Conservation (phyloP, 2,329 filamentous ascomycete species). For the Leptographium flavum region DNA sequence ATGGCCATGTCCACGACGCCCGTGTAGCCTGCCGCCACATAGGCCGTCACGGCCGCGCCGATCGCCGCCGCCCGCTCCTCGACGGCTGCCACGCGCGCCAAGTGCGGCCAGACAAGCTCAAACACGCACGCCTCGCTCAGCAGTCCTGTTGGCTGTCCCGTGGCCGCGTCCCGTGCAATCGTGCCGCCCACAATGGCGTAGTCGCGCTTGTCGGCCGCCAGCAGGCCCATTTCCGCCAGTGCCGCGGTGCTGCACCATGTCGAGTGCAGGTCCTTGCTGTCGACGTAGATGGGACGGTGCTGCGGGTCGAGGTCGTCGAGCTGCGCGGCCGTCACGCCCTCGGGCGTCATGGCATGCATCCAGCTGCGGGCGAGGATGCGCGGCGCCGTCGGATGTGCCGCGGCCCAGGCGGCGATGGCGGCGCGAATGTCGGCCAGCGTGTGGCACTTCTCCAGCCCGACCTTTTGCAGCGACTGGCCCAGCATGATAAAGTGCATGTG, state of each 20-base stretch:
- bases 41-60: slow-evolving; percentile 29
- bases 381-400: slow-evolving; percentile 25
- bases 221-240: slow-evolving; percentile 32
- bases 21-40: slow-evolving; percentile 36
- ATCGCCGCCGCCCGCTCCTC: slow-evolving; percentile 33
- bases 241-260: slow-evolving; percentile 41
- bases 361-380: slow-evolving; percentile 38
- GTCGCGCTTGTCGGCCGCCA: slow-evolving; percentile 16
- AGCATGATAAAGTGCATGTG: slow-evolving; percentile 43
- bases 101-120: slow-evolving; percentile 38
- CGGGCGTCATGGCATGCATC: slow-evolving; percentile 41
- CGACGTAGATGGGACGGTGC: slow-evolving; percentile 33
- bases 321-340: slow-evolving; percentile 31
- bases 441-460: slow-evolving; percentile 30
- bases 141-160: slow-evolving; percentile 33
- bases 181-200: slow-evolving; percentile 27
- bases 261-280: slow-evolving; percentile 42
- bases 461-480: slow-evolving; percentile 37
- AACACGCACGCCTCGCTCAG: slow-evolving; percentile 39
- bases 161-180: slow-evolving; percentile 30
- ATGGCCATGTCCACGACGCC: slow-evolving; percentile 45
- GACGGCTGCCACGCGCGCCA: slow-evolving; percentile 31
- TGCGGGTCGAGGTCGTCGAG: slow-evolving; percentile 34
- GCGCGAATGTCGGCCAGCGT: slow-evolving; percentile 32
- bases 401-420: slow-evolving; percentile 29